These are phyloP conservation scores for Colletotrichum lupini DNA, from an alignment of 2,329 filamentous ascomycete species.

Conservation along the genomic window DNA sequence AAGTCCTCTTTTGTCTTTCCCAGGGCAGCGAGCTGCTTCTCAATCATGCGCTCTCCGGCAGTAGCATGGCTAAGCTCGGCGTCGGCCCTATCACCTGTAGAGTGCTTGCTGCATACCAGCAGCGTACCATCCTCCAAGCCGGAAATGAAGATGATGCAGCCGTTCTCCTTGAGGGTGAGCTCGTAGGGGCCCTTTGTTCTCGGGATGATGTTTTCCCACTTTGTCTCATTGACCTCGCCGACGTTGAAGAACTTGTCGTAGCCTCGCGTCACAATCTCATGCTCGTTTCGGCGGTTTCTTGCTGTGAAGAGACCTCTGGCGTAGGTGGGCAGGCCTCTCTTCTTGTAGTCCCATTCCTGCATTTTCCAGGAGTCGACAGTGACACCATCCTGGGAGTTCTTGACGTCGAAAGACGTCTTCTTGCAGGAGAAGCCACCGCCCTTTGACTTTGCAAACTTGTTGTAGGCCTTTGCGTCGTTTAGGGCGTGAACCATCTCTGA, in stretches of 20 bases:
- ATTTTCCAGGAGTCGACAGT: slow-evolving; percentile 92
- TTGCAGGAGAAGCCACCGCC: slow-evolving; percentile 75
- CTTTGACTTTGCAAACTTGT: slow-evolving; percentile 61
- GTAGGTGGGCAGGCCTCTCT: slow-evolving; percentile 85
- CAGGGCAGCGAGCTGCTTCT: slow-evolving; percentile 79
- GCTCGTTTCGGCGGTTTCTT: slow-evolving; percentile 68
- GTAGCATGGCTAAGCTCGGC: slow-evolving; percentile 81
- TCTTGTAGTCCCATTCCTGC: slow-evolving; percentile 97
- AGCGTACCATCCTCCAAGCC: slow-evolving; percentile 90
- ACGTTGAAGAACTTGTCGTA: slow-evolving; percentile 99
- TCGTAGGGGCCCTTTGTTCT: slow-evolving; percentile 91
- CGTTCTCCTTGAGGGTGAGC: slow-evolving; percentile 96
- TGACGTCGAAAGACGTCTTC: slow-evolving; percentile 81
- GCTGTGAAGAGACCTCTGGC: slow-evolving; percentile 96
- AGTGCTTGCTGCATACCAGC: slow-evolving; percentile 99
- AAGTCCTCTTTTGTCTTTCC: slow-evolving; percentile 85
- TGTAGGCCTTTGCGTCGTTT: slow-evolving; percentile 60
- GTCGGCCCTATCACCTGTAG: slow-evolving; percentile 83
- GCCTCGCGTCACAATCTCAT: slow-evolving; percentile 86
- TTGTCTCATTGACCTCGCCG: slow-evolving; percentile 82
- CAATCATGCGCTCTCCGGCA: slow-evolving; percentile 84
- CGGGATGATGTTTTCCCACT: slow-evolving; percentile 81
- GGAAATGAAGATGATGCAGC: slow-evolving; percentile 98
- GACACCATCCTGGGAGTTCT: slow-evolving; percentile 70
- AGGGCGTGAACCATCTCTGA: slow-evolving; percentile 73